These are phyloP conservation scores for Exserohilum rostratum DNA, from an alignment of 2,329 filamentous ascomycete genomes.

Conservation along the genomic window DNA sequence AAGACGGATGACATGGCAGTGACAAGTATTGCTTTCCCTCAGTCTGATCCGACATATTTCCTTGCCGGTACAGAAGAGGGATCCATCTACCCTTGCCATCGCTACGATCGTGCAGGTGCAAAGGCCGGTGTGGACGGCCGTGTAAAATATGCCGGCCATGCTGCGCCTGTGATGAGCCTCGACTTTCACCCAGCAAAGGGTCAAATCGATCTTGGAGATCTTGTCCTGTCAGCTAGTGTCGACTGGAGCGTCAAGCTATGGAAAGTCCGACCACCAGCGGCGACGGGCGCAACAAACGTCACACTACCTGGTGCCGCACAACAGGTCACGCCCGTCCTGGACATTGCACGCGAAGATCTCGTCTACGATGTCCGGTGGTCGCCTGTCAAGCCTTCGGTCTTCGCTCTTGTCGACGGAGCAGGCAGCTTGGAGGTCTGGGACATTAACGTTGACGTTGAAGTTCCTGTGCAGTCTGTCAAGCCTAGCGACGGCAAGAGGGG, in stretches of 20 bases:
- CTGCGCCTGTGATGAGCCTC: conserved; percentile 92
- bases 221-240: conserved; percentile 88
- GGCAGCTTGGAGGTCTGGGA: conserved; percentile 96
- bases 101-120: conserved; percentile 95
- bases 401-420: conserved; percentile 90
- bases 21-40: conserved; percentile 91
- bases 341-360: conserved; percentile 92
- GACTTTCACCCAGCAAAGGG: conserved; percentile 94
- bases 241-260: conserved; percentile 98
- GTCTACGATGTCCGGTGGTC: conserved; percentile 98
- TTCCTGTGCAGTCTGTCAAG: conserved; percentile 80
- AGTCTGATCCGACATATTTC: conserved; percentile 96
- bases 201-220: conserved; percentile 89
- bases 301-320: conserved; percentile 46
- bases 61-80: conserved; percentile 97
- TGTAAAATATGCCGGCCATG: conserved; percentile 86
- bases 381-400: conserved; percentile 90
- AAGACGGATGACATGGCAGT: conserved; percentile 94
- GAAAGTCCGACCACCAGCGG: conserved; percentile 85
- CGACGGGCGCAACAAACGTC: conserved; percentile 59
- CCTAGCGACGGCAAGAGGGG: conserved; percentile 62
- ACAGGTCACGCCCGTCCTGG: conserved; percentile 76
- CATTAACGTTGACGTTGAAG: conserved; percentile 87
- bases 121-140: conserved; percentile 93
- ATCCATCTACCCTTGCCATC: conserved; percentile 92